Evolutionary conservation across 202 grass and related monocot genomes (phyloP), one percentile per base, ranked within the genome.

Genomic region (Eragrostis tef): DNA sequence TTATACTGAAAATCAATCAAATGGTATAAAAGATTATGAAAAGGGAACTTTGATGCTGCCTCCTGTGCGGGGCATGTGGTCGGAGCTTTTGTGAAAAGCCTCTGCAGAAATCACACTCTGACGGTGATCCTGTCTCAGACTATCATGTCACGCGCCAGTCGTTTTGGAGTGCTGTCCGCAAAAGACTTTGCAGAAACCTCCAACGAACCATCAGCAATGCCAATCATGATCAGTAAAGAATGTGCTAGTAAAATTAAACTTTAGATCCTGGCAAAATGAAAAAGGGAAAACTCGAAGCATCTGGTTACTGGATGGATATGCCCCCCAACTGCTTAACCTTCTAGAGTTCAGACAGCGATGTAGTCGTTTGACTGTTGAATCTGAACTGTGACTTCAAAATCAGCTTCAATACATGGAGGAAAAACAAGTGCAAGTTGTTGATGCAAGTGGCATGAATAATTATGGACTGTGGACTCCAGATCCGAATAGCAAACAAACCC

Each of bases 21-120:
- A 39, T 39, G 34, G 34, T 39, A 39, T 39, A 39, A 2, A 2
- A 39, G 3, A 4, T 39, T 39, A 39, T 31, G 29, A 14, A 27
- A 53, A 72, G 27, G 10, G 41, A 21, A 5, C 66, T 74, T 79
- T 6, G 59, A 20, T 50, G 71, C 58, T 45, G 46, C 31, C 41
- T 15, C 31, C 41, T 15, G 9, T 7, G 70, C 1, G 21, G 26
- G 41, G 19, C 78, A 78, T 78, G 78, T 61, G 67, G 73, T 21
- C 59, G 73, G 73, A 50, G 65, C 72, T 77, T 85, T 78, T 11
- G 7, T 11, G 27, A 78, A 36, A 84, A 46, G 82, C 51, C 44
- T 22, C 39, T 1, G 11, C 64, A 75, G 19, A 75, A 85, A 62
- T 74, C 71, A 49, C 63, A 4, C 20, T 48, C 82, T 1, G 8